These are phyloP conservation scores for Coemansia sp. DNA, from an alignment of 192 early-diverging fungal species.

Conservation along the genomic window DNA sequence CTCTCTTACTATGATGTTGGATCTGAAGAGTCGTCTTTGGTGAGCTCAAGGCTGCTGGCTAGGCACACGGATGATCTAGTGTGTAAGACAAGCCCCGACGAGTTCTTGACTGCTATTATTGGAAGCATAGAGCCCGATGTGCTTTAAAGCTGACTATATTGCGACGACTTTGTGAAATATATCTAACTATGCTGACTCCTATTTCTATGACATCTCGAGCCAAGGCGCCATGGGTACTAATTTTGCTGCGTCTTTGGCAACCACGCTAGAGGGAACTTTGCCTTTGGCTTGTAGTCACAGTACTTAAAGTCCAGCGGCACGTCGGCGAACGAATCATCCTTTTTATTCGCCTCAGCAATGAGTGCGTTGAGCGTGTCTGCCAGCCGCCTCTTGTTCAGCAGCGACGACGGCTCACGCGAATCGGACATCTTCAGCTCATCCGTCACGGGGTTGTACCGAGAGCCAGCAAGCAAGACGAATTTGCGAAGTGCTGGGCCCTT, in stretches of 20 bases:
- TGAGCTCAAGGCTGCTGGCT: slow-evolving; percentile 28
- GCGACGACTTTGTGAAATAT: not conserved
- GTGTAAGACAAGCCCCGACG: slow-evolving; percentile 37
- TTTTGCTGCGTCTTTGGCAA: slow-evolving; percentile 18
- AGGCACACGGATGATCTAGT: slow-evolving; percentile 27
- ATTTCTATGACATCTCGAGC: not conserved
- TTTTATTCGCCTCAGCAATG: slow-evolving; percentile 47
- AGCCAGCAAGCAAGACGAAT: slow-evolving; percentile 50
- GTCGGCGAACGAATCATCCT: slow-evolving; percentile 46
- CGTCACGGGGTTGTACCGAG: slow-evolving; percentile 43
- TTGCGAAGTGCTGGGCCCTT: slow-evolving; percentile 44
- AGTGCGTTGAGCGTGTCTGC: slow-evolving; percentile 41
- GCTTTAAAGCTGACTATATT: not conserved
- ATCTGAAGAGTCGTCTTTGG: slow-evolving; percentile 28
- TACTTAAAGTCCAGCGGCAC: slow-evolving; percentile 46
- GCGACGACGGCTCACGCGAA: slow-evolving; percentile 32
- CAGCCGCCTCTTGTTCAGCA: slow-evolving; percentile 53
- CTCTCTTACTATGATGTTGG: slow-evolving; percentile 65
- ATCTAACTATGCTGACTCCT: not conserved
- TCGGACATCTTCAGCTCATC: slow-evolving; percentile 57
- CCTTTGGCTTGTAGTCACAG: slow-evolving; percentile 32
- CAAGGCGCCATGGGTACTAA: not conserved
- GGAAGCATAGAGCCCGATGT: slow-evolving; percentile 42
- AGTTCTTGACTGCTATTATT: slow-evolving; percentile 40
- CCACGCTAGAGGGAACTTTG: slow-evolving; percentile 40